These are phyloP conservation scores for Cystobasidium sp. DNA, from an alignment of 1,284 basidiomycete species.

Conservation along the genomic window DNA sequence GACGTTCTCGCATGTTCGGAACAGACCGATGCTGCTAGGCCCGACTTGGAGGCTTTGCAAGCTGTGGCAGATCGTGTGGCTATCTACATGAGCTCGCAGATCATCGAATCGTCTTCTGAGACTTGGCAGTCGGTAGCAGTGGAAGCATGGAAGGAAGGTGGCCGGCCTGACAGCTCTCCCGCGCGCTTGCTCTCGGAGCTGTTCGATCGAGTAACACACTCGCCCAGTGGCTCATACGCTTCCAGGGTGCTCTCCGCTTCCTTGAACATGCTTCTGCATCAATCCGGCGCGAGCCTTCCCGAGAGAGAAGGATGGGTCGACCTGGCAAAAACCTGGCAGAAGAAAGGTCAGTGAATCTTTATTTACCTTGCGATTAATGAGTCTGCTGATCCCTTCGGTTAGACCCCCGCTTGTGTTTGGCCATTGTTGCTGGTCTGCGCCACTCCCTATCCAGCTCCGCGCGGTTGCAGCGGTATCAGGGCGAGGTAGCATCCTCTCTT, in stretches of 20 bases:
- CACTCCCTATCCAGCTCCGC: conserved; percentile 70
- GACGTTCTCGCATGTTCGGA: conserved; percentile 63
- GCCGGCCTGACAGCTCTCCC: conserved; percentile 35
- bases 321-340: conserved; percentile 61
- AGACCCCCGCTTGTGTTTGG: conserved; percentile 72
- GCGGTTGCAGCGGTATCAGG: conserved; percentile 79
- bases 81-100: conserved; percentile 69
- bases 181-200: neutral
- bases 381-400: neutral
- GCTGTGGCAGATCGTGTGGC: conserved; percentile 66
- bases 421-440: conserved; percentile 69
- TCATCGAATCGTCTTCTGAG: conserved; percentile 58
- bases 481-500: conserved; percentile 81
- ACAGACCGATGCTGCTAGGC: conserved; percentile 57
- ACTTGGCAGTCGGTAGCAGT: conserved; percentile 64
- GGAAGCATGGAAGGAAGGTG: conserved; percentile 54
- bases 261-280: conserved; percentile 48
- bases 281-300: conserved; percentile 46
- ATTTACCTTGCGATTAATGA: neutral
- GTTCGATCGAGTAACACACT: neutral
- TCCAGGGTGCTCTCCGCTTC: conserved; percentile 44
- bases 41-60: conserved; percentile 61
- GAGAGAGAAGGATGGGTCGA: conserved; percentile 70
- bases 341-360: neutral
- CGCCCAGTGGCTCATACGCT: neutral